Conservation (phyloP, 208 protist genomes). For the Angomonas deanei region DNA sequence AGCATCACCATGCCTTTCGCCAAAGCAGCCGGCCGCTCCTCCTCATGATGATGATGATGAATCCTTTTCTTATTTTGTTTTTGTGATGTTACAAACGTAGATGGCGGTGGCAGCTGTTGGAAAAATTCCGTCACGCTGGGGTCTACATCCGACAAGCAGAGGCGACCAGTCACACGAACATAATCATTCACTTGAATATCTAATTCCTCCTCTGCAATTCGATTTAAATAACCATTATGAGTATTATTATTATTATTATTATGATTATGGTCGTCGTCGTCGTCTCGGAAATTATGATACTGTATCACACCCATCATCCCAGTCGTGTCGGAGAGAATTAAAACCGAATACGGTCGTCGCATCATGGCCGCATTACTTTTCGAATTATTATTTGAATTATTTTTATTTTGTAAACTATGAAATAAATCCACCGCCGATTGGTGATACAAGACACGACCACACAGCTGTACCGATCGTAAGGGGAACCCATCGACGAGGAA, state of each 20-base stretch:
- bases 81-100: not conserved
- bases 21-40: too few species aligned
- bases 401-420: not conserved
- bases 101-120: not conserved
- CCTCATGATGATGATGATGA: not conserved
- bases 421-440: too few species aligned
- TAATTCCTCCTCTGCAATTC: not conserved
- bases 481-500: too few species aligned
- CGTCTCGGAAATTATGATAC: not conserved
- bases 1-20: not conserved
- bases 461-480: too few species aligned
- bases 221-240: too few species aligned
- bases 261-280: not conserved
- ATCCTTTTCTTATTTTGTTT: not conserved
- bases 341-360: not conserved
- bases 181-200: not conserved
- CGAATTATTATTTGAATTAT: not conserved
- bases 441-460: too few species aligned
- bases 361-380: not conserved
- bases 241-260: not conserved
- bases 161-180: not conserved
- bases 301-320: not conserved
- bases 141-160: conserved; percentile 1
- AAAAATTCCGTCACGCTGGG: not conserved
- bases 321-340: not conserved